Conservation (phyloP, 495 filamentous ascomycete genomes). For the Talaromyces ruber region DNA sequence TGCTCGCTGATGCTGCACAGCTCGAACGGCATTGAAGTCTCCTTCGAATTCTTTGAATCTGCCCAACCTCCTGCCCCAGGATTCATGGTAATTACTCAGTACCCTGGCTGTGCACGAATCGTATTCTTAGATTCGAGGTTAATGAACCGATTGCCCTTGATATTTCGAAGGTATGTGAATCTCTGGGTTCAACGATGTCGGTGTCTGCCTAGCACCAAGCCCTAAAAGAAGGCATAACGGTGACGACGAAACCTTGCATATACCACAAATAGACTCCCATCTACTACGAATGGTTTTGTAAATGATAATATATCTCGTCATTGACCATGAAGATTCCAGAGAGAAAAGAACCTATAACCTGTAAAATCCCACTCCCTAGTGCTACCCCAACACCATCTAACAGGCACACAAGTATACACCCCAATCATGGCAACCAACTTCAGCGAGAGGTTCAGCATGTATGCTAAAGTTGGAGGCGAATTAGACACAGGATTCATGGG, state of each 20-base stretch:
- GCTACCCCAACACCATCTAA: not conserved
- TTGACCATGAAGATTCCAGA: not conserved
- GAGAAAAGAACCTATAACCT: too few species aligned
- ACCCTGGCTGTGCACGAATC: too few species aligned
- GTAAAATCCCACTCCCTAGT: too few species aligned
- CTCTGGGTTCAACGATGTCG: not conserved
- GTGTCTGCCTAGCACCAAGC: not conserved
- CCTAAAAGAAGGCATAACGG: not conserved
- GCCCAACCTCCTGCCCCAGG: too few species aligned
- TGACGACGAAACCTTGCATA: not conserved
- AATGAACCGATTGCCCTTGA: not conserved
- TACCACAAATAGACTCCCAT: not conserved
- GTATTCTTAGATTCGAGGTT: too few species aligned
- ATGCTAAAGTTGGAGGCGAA: not conserved
- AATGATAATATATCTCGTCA: not conserved
- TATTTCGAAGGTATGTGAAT: not conserved
- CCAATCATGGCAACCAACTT: not conserved
- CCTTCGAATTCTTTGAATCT: too few species aligned
- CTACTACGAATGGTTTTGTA: not conserved
- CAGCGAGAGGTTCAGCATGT: not conserved
- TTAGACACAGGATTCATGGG: not conserved
- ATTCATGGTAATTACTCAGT: too few species aligned
- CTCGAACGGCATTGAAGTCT: too few species aligned
- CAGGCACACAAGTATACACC: not conserved
- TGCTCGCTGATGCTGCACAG: too few species aligned